Percentiles rank a stretch among this genome's conserved stretches.
Conservation (phyloP, 495 filamentous ascomycete species). For the Baudoinia panamericana region DNA sequence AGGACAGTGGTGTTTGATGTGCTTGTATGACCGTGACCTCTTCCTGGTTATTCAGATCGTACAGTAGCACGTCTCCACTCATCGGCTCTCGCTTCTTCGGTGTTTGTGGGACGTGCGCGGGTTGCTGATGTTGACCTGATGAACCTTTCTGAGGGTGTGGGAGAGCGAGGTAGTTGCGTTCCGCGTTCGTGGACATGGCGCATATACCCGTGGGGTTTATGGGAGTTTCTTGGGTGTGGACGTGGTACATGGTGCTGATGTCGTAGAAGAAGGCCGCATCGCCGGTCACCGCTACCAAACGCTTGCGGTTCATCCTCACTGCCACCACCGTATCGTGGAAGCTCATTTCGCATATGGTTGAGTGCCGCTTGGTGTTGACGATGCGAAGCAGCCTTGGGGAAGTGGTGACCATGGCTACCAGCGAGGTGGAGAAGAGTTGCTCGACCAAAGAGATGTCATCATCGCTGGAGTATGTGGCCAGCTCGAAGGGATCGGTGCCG, state of each 20-base stretch:
- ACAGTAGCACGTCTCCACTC: constrained; percentile 84
- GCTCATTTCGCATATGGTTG: constrained; percentile 95
- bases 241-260: constrained; percentile 91
- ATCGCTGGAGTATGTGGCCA: constrained; percentile 83
- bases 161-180: constrained; percentile 87
- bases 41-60: constrained; percentile 73
- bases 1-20: constrained; percentile 82
- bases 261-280: constrained; percentile 96
- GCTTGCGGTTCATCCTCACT: constrained; percentile 84
- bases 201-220: constrained; percentile 54
- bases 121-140: constrained; percentile 47
- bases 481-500: constrained; percentile 86
- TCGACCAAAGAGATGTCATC: constrained; percentile 89
- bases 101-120: constrained; percentile 73
- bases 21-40: constrained; percentile 89
- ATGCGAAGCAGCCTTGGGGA: constrained; percentile 84
- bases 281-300: constrained; percentile 83
- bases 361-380: constrained; percentile 93
- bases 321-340: constrained; percentile 90
- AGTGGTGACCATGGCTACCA: constrained; percentile 82
- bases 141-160: constrained; percentile 72
- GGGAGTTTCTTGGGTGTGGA: constrained; percentile 2
- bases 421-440: constrained; percentile 98
- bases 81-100: constrained; percentile 64
- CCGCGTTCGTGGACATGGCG: constrained; percentile 85